Evolutionary conservation across 345 rosid genomes (phyloP).

Genomic region (Camelina neglecta): DNA sequence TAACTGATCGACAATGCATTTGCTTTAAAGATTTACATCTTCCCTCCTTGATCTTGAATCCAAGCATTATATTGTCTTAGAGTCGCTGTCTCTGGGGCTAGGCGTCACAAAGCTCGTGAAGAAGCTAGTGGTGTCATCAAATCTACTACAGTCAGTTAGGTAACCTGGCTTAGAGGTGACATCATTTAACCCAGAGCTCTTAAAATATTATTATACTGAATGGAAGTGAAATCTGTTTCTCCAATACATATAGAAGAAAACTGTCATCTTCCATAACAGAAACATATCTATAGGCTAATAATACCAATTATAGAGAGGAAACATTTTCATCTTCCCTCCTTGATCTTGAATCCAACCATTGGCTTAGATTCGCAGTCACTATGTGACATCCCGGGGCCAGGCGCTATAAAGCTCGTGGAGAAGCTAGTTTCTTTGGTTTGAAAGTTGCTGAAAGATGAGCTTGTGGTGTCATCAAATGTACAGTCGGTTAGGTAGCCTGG

Average conservation of each 20-base stretch:
- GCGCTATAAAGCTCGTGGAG: constrained; percentile 33
- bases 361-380: not conserved
- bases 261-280: too few species aligned
- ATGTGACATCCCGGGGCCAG: constrained; percentile 5
- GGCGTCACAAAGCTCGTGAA: constrained; percentile 29
- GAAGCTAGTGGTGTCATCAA: constrained; percentile 19
- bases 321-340: constrained; percentile 43
- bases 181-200: constrained; percentile 23
- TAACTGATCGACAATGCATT: too few species aligned
- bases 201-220: not conserved
- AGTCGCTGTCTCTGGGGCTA: too few species aligned
- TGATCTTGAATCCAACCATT: constrained; percentile 39
- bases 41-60: too few species aligned
- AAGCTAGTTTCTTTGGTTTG: constrained; percentile 15
- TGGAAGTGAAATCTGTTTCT: not conserved
- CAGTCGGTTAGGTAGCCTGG: constrained; percentile 65
- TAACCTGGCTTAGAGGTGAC: constrained; percentile 18
- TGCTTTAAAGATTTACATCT: too few species aligned
- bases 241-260: not conserved
- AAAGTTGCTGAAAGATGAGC: constrained; percentile 41
- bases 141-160: too few species aligned
- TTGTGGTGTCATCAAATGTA: constrained; percentile 51
- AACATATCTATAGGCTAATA: too few species aligned
- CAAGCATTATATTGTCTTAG: too few species aligned
- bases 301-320: not conserved